These are phyloP conservation scores for Arabidopsis hybrid DNA, from an alignment of 441 rosid genomes.

Conservation along the genomic window DNA sequence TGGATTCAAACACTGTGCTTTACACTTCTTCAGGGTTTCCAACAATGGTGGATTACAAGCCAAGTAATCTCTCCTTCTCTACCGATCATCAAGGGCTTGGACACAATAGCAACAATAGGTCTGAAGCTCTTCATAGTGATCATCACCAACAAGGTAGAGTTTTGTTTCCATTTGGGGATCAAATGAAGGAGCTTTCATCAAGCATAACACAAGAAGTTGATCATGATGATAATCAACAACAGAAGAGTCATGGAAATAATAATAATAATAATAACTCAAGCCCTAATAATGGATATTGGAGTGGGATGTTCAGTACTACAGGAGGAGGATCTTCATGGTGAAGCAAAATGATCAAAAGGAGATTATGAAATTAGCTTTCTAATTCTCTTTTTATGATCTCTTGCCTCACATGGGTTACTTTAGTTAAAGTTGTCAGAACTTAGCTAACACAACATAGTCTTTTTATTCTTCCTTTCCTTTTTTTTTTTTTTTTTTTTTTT, in stretches of 20 bases:
- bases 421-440: conserved; percentile 62
- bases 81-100: conserved; percentile 60
- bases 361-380: conserved; percentile 41
- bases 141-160: conserved; percentile 54
- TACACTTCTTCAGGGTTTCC: conserved; percentile 62
- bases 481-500: conserved; percentile 32
- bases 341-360: conserved; percentile 43
- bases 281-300: conserved; percentile 74
- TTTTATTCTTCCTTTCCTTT: conserved; percentile 34
- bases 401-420: conserved; percentile 49
- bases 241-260: conserved; percentile 37
- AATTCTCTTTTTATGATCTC: conserved; percentile 46
- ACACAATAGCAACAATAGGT: conserved; percentile 44
- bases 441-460: conserved; percentile 51
- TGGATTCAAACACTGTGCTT: conserved; percentile 52
- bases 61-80: conserved; percentile 59
- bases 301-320: conserved; percentile 62
- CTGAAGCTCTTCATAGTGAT: conserved; percentile 42
- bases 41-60: conserved; percentile 70
- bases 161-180: conserved; percentile 69
- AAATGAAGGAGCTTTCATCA: conserved; percentile 59
- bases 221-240: conserved; percentile 59
- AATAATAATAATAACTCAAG: conserved; percentile 42
- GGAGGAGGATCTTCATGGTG: conserved; percentile 83
- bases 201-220: conserved; percentile 53